These are phyloP conservation scores for Carex parvula DNA, from an alignment of 176 grass and related monocot species.

Conservation along the genomic window DNA sequence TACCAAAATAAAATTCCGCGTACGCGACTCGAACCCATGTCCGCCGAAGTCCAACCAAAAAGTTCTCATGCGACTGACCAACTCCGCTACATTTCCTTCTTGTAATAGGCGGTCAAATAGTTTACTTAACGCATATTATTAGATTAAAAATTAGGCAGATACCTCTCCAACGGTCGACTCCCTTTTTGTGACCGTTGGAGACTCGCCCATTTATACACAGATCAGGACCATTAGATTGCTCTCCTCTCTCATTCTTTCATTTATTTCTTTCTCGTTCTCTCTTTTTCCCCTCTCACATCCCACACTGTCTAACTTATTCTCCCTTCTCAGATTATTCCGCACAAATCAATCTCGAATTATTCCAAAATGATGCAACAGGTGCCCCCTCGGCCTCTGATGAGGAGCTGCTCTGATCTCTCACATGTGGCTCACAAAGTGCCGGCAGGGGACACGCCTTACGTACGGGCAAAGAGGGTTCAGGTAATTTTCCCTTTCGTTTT, in stretches of 20 bases:
- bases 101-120: too few relatives aligned
- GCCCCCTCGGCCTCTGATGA: conserved; percentile 27
- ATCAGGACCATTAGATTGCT: conserved; percentile 27
- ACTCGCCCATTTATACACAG: conserved; percentile 16
- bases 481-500: not conserved
- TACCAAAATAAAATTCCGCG: too few relatives aligned
- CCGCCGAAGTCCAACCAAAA: too few relatives aligned
- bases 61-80: too few relatives aligned
- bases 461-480: too few relatives aligned
- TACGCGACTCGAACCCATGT: too few relatives aligned
- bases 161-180: conserved; percentile 59
- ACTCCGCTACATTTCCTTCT: too few relatives aligned
- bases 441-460: too few relatives aligned
- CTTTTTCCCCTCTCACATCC: not conserved
- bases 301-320: conserved; percentile 10
- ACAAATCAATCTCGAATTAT: not conserved
- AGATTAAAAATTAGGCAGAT: conserved; percentile 16
- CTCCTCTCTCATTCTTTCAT: not conserved
- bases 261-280: not conserved
- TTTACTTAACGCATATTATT: not conserved
- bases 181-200: not conserved
- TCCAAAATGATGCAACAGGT: conserved; percentile 18
- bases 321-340: not conserved
- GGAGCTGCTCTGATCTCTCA: conserved; percentile 62
- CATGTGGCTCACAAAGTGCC: conserved; percentile 31